Evolutionary conservation across 306 rosid genomes (phyloP).

Genomic region (Trichosanthes cucumerina): DNA sequence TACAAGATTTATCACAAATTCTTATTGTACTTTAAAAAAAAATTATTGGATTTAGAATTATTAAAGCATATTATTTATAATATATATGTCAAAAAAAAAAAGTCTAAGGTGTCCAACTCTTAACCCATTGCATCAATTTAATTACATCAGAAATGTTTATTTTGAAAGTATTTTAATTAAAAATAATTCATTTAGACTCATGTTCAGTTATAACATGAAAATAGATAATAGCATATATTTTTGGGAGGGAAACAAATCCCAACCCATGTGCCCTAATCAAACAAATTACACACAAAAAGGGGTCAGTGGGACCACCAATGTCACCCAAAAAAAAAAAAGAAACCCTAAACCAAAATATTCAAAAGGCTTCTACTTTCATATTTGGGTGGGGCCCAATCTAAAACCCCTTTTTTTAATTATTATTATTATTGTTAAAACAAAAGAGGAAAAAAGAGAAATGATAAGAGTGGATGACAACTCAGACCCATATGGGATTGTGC

Average conservation of each 20-base stretch:
- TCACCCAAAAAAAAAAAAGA: neutral
- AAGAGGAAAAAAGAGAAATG: neutral
- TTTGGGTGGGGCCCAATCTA: neutral
- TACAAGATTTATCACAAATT: no score
- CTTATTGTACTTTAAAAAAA: no score
- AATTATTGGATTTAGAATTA: no score
- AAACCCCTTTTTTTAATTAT: no score
- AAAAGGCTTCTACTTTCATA: neutral
- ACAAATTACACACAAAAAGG: neutral
- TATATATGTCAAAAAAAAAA: no score
- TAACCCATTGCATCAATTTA: neutral
- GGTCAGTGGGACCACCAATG: neutral
- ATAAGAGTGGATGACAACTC: conserved; percentile 33
- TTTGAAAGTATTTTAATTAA: no score
- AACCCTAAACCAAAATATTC: neutral
- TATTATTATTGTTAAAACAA: neutral
- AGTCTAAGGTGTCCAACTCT: neutral
- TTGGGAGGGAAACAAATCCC: neutral
- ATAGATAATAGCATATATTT: no score
- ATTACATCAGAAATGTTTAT: no score
- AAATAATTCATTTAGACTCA: no score
- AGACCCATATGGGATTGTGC: conserved; percentile 13
- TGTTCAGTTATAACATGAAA: no score
- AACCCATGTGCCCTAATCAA: neutral
- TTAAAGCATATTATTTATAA: no score